phyloP scores from a whole-genome alignment of 345 rosid genomes.

The Ricinus communis region DNA sequence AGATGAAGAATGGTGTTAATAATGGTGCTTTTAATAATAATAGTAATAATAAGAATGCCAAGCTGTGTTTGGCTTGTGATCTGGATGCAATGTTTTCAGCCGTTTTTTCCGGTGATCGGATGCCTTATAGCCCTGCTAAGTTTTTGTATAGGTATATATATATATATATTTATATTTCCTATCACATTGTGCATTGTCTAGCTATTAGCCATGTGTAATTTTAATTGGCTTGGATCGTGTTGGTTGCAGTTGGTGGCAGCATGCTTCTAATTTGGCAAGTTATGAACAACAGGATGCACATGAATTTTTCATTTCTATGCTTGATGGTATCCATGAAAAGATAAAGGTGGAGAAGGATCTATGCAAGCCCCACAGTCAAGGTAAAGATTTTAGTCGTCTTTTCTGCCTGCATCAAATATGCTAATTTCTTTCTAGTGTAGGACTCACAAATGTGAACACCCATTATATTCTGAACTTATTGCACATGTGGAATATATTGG shows the following conservation, averaged over 20 bases:
- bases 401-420: neutral
- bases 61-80: slow-evolving; percentile 72
- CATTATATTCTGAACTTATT: neutral
- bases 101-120: slow-evolving; percentile 69
- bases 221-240: too few relatives aligned
- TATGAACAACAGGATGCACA: slow-evolving; percentile 95
- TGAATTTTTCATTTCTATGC: slow-evolving; percentile 86
- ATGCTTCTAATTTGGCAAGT: slow-evolving; percentile 73
- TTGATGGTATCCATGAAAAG: slow-evolving; percentile 85
- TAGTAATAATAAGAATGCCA: slow-evolving; percentile 21
- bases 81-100: slow-evolving; percentile 65
- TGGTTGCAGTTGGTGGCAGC: slow-evolving; percentile 90
- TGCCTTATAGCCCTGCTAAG: slow-evolving; percentile 85
- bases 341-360: slow-evolving; percentile 64
- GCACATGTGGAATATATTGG: neutral
- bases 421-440: too few relatives aligned
- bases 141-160: slow-evolving; percentile 72
- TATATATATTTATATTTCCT: too few relatives aligned
- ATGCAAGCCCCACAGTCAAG: slow-evolving; percentile 38
- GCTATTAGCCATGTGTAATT: too few relatives aligned
- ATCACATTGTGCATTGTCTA: neutral
- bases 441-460: neutral
- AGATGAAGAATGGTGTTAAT: slow-evolving; percentile 9
- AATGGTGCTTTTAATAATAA: slow-evolving; percentile 21
- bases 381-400: slow-evolving; percentile 37